Evolutionary conservation across 495 filamentous ascomycete species (phyloP).

Genomic region (Neurospora sublineolata): DNA sequence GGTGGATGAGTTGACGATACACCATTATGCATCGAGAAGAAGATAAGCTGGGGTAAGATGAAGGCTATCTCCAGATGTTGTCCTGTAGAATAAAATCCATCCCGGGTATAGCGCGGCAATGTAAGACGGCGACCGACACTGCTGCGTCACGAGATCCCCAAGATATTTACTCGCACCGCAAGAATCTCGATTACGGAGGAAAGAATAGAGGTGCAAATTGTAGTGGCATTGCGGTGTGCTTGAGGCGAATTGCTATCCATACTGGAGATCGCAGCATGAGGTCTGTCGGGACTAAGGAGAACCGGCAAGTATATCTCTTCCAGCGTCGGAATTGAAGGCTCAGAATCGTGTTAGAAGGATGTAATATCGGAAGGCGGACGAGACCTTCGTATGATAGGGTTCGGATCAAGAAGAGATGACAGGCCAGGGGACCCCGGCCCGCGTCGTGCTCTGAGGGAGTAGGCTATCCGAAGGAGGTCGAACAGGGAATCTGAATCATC

Average conservation of each 20-base stretch:
- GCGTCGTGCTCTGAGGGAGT: background rate
- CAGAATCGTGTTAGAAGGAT: background rate
- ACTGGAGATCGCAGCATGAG: background rate
- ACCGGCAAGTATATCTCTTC: background rate
- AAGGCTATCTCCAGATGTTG: background rate
- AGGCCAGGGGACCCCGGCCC: background rate
- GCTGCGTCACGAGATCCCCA: background rate
- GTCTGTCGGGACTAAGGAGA: background rate
- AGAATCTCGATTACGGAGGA: background rate
- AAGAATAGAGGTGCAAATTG: background rate
- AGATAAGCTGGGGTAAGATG: background rate
- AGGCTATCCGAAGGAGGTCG: background rate
- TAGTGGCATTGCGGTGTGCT: background rate
- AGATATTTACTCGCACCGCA: background rate
- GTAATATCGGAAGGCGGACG: background rate
- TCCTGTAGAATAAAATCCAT: background rate
- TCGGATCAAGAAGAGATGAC: background rate
- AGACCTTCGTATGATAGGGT: background rate
- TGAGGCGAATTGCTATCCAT: background rate
- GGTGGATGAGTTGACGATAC: background rate
- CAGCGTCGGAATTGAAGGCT: background rate
- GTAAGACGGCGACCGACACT: background rate
- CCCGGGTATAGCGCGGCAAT: background rate
- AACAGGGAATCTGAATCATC: background rate
- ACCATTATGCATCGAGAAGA: background rate